Evolutionary conservation across 805 yeast species (phyloP).

Genomic region (Priceomyces carsonii): DNA sequence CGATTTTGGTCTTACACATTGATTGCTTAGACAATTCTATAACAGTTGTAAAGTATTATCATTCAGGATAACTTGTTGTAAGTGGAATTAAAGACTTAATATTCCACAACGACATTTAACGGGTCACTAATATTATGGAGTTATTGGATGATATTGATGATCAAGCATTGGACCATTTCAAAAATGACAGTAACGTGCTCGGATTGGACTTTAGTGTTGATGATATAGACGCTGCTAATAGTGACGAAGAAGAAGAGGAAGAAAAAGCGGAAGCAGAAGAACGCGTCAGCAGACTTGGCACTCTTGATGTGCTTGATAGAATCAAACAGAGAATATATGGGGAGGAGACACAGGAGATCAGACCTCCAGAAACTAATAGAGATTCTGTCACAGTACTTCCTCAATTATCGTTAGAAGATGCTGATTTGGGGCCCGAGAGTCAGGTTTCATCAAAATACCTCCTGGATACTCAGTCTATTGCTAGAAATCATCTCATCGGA

Average conservation of each 20-base stretch:
- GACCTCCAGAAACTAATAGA: slow-evolving; percentile 59
- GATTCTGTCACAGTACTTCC: slow-evolving; percentile 49
- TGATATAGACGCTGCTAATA: background rate
- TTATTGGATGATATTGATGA: slow-evolving; percentile 22
- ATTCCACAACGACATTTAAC: no score
- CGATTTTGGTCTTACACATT: no score
- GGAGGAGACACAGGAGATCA: slow-evolving; percentile 10
- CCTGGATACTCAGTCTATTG: no score
- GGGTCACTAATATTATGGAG: slow-evolving; percentile 18
- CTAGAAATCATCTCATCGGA: no score
- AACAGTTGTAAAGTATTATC: no score
- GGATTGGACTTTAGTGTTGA: slow-evolving; percentile 1
- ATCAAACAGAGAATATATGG: slow-evolving; percentile 21
- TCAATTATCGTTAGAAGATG: slow-evolving; percentile 27
- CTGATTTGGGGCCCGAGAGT: slow-evolving; percentile 9
- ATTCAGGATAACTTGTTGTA: no score
- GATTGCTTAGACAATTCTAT: no score
- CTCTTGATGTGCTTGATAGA: slow-evolving; percentile 21
- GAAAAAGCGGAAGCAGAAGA: slow-evolving; percentile 6
- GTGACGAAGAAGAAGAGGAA: slow-evolving; percentile 5
- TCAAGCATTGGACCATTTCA: slow-evolving; percentile 4
- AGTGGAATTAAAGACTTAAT: no score
- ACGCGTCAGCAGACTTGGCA: slow-evolving; percentile 7
- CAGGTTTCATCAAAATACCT: no score
- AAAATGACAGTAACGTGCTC: slow-evolving; percentile 1